Evolutionary conservation across 805 yeast genomes (phyloP).

Genomic region (Grigorovia yakushimaensis): DNA sequence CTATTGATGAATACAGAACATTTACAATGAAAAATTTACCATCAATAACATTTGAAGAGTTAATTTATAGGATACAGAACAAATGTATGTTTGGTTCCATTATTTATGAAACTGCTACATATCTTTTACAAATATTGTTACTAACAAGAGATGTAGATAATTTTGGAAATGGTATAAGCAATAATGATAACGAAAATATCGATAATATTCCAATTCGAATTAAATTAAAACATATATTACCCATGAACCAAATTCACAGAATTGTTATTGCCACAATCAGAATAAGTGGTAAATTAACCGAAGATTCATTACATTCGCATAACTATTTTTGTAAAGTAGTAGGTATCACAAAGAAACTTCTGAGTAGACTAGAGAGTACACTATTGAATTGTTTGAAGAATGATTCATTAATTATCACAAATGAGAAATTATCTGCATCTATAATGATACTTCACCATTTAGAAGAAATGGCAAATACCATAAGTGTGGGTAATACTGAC

Average conservation of each 20-base stretch:
- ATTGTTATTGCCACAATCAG: slow-evolving; percentile 35
- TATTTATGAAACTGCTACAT: slow-evolving; percentile 23
- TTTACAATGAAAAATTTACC: slow-evolving; percentile 25
- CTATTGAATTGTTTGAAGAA: slow-evolving; percentile 10
- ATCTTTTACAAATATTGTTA: slow-evolving; percentile 16
- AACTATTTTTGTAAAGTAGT: slow-evolving; percentile 36
- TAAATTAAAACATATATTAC: slow-evolving; percentile 23
- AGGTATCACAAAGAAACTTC: slow-evolving; percentile 29
- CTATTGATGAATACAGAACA: slow-evolving; percentile 6
- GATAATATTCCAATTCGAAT: slow-evolving; percentile 6
- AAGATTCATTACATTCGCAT: slow-evolving; percentile 36
- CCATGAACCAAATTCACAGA: slow-evolving; percentile 35
- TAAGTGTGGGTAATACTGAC: background rate
- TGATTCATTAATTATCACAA: slow-evolving; percentile 12
- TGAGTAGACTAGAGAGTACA: slow-evolving; percentile 14
- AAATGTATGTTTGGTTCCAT: slow-evolving; percentile 25
- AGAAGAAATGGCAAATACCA: background rate
- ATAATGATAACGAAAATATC: background rate
- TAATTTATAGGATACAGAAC: slow-evolving; percentile 19
- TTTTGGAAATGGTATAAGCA: background rate
- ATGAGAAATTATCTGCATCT: slow-evolving; percentile 8
- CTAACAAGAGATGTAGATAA: slow-evolving; percentile 8
- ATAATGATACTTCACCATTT: slow-evolving; percentile 3
- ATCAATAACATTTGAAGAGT: slow-evolving; percentile 16
- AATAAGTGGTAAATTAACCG: slow-evolving; percentile 35